Evolutionary conservation across 2,329 filamentous ascomycete genomes (phyloP).

Genomic region (Blastomyces percursus): DNA sequence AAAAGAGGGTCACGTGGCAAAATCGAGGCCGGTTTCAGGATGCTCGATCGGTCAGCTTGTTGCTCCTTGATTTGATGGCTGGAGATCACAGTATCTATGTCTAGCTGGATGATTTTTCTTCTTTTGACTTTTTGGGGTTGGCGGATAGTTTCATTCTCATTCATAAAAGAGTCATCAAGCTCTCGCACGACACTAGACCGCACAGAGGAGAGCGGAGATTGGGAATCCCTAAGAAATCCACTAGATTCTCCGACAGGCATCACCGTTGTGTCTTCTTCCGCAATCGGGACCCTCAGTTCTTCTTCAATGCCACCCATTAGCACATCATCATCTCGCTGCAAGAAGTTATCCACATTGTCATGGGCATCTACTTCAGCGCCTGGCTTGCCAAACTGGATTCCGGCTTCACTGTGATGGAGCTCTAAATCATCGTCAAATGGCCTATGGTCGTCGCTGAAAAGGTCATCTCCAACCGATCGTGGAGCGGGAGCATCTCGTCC

Average conservation of each 20-base stretch:
- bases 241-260: slow-evolving; percentile 19
- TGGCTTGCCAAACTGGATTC: slow-evolving; percentile 33
- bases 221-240: slow-evolving; percentile 34
- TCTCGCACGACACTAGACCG: slow-evolving; percentile 46
- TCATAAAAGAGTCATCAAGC: slow-evolving; percentile 49
- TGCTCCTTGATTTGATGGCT: slow-evolving; percentile 72
- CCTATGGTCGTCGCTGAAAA: slow-evolving; percentile 50
- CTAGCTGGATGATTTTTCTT: slow-evolving; percentile 71
- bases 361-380: slow-evolving; percentile 27
- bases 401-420: slow-evolving; percentile 41
- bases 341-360: slow-evolving; percentile 49
- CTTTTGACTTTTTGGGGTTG: slow-evolving; percentile 66
- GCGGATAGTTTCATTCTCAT: slow-evolving; percentile 45
- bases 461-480: slow-evolving; percentile 46
- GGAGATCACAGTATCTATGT: slow-evolving; percentile 66
- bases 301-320: slow-evolving; percentile 37
- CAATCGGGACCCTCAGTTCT: slow-evolving; percentile 49
- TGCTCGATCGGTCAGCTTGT: slow-evolving; percentile 74
- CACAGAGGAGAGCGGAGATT: slow-evolving; percentile 46
- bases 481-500: slow-evolving; percentile 73
- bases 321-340: slow-evolving; percentile 46
- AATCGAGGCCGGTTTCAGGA: slow-evolving; percentile 71
- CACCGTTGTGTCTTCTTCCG: slow-evolving; percentile 37
- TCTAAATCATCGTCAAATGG: slow-evolving; percentile 43
- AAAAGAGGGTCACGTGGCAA: slow-evolving; percentile 79